These are phyloP conservation scores for Hyphopichia khmerensis DNA, from an alignment of 1,139 yeast genomes.

Conservation along the genomic window DNA sequence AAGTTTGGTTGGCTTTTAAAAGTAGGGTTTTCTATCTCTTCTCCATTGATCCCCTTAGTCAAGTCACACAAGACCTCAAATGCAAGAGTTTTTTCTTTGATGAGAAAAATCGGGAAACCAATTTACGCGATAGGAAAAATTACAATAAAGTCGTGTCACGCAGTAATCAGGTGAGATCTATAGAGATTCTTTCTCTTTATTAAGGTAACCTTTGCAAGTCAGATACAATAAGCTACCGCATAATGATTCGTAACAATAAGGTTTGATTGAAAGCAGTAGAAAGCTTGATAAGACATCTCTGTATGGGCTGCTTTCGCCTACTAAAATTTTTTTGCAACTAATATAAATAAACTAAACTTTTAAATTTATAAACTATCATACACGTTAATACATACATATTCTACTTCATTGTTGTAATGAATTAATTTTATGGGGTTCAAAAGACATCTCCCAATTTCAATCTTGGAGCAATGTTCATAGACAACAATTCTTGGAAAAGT, in stretches of 20 bases:
- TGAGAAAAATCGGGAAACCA: no score
- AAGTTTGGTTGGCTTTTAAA: no score
- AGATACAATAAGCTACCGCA: no score
- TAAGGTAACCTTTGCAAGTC: no score
- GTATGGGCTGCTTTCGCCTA: no score
- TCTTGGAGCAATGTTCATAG: constrained; percentile 98
- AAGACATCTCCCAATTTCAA: constrained; percentile 86
- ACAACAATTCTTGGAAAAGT: constrained; percentile 89
- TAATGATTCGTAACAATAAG: no score
- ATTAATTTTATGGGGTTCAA: constrained; percentile 13
- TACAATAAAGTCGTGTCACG: background rate
- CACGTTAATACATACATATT: background rate
- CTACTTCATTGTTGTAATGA: background rate
- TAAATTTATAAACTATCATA: background rate
- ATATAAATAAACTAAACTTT: background rate
- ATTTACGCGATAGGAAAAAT: background rate
- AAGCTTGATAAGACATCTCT: no score
- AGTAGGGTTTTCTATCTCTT: no score
- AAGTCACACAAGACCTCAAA: background rate
- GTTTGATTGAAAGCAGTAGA: no score
- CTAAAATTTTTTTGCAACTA: background rate
- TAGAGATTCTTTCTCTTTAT: no score
- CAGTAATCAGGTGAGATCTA: background rate
- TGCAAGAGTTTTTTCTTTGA: background rate
- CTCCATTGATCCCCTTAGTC: no score